Conservation (phyloP, 2,329 filamentous ascomycete genomes). For the Clarireedia paspali region DNA sequence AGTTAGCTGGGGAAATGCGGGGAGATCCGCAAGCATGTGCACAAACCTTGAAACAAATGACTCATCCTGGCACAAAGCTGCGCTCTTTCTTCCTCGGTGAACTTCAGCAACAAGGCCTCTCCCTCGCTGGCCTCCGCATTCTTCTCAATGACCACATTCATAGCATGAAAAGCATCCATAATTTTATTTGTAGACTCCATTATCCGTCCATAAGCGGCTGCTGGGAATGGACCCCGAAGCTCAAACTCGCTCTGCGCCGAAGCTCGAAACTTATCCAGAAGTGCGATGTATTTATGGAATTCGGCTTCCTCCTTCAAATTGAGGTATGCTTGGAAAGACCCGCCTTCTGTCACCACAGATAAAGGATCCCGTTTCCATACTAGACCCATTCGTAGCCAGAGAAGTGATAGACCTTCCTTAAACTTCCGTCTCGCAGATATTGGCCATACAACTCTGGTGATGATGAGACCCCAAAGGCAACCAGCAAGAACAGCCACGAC, state of each 20-base stretch:
- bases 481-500: conserved; percentile 80
- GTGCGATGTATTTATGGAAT: conserved; percentile 69
- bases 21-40: neutral
- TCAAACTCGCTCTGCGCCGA: conserved; percentile 82
- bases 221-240: conserved; percentile 78
- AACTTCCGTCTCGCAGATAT: conserved; percentile 85
- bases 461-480: conserved; percentile 84
- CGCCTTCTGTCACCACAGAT: conserved; percentile 58
- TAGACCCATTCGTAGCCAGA: conserved; percentile 90
- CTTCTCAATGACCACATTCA: conserved; percentile 86
- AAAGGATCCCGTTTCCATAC: conserved; percentile 95
- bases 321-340: conserved; percentile 62
- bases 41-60: conserved; percentile 58
- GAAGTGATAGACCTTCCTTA: conserved; percentile 78
- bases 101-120: conserved; percentile 71
- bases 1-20: conserved; percentile 15
- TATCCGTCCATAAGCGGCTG: conserved; percentile 63
- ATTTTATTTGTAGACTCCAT: conserved; percentile 75
- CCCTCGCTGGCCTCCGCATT: conserved; percentile 68
- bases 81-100: conserved; percentile 70
- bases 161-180: conserved; percentile 89
- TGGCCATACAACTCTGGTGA: conserved; percentile 87
- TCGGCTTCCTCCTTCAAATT: conserved; percentile 80
- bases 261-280: conserved; percentile 64
- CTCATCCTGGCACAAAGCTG: conserved; percentile 84